Evolutionary conservation across 2,329 filamentous ascomycete species (phyloP).

Genomic region (Fusarium napiforme): DNA sequence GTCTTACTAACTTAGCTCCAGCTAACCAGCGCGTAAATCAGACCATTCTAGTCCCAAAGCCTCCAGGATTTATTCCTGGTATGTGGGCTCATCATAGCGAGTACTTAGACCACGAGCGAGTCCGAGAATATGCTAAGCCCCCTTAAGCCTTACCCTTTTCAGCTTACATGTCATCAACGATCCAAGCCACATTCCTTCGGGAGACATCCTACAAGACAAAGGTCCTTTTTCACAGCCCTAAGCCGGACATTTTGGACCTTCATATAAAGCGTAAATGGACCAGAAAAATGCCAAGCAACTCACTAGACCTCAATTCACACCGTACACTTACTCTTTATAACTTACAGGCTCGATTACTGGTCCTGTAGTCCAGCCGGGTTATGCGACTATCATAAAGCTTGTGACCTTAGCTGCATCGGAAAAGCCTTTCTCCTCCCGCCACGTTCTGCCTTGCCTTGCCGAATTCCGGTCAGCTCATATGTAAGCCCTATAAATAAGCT

Average conservation of each 20-base stretch:
- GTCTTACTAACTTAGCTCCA: too few species aligned
- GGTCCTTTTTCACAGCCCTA: background rate
- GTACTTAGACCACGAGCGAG: background rate
- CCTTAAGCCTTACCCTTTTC: background rate
- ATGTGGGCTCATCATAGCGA: background rate
- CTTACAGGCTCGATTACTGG: background rate
- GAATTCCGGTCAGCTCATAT: background rate
- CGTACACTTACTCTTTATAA: fast-evolving
- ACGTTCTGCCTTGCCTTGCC: background rate
- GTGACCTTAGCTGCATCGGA: background rate
- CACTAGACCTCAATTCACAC: background rate
- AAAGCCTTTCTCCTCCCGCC: background rate
- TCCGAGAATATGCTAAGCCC: background rate
- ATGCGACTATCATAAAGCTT: background rate
- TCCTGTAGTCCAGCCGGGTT: fast-evolving
- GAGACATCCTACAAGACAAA: background rate
- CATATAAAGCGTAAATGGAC: fast-evolving
- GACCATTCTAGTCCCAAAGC: background rate
- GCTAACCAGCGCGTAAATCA: too few species aligned
- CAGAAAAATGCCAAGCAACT: fast-evolving
- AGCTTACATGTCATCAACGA: background rate
- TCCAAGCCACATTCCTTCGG: background rate
- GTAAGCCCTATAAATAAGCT: background rate
- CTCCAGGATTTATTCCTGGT: background rate
- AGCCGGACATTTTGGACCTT: background rate